Evolutionary conservation across 176 grass and related monocot genomes (phyloP).

Genomic region (Zoysia pacifica): DNA sequence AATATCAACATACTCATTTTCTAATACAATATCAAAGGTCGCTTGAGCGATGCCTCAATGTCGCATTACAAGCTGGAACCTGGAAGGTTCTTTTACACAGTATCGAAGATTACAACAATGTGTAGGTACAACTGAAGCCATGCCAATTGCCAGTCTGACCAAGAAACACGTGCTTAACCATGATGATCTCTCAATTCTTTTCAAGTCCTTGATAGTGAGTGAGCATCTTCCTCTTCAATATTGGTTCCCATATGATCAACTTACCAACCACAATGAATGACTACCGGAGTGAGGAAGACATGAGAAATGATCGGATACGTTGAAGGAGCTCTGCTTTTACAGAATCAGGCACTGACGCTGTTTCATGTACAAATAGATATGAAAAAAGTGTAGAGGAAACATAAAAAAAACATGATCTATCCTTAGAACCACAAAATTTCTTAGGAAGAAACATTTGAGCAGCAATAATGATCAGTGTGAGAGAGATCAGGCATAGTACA

Average conservation of each 20-base stretch:
- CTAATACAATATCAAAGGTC: background rate
- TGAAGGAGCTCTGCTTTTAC: constrained; percentile 97
- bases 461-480: background rate
- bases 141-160: background rate
- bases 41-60: background rate
- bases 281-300: constrained; percentile 71
- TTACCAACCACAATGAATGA: background rate
- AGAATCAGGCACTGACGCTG: constrained; percentile 87
- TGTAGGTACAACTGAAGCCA: constrained; percentile 20
- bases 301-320: constrained; percentile 81
- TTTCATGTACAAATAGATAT: constrained; percentile 36
- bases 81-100: constrained; percentile 5
- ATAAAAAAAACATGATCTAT: background rate
- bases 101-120: constrained; percentile 10
- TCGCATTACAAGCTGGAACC: constrained; percentile 21
- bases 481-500: background rate
- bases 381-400: constrained; percentile 8
- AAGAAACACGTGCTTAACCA: constrained; percentile 1
- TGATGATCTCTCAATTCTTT: constrained; percentile 4
- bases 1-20: background rate
- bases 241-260: constrained; percentile 2
- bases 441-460: background rate
- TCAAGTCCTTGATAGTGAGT: background rate
- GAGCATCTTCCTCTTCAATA: constrained; percentile 2
- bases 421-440: background rate